These are phyloP conservation scores for Ceratocystis alfenasii DNA, from an alignment of 2,329 filamentous ascomycete species.

Conservation along the genomic window DNA sequence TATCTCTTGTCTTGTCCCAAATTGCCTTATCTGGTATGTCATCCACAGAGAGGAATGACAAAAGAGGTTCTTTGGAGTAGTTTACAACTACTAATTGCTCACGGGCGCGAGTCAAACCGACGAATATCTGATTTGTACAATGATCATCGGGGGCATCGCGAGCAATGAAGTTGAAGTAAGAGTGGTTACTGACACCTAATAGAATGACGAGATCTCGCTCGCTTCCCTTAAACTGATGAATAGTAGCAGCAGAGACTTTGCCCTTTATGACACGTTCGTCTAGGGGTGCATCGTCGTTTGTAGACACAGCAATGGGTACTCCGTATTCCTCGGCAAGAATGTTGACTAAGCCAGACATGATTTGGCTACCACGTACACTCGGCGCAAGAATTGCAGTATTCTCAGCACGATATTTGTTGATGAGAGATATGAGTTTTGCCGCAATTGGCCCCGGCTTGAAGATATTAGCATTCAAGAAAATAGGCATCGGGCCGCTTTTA, in stretches of 20 bases:
- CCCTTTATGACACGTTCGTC: slow-evolving; percentile 26
- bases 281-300: slow-evolving; percentile 25
- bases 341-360: slow-evolving; percentile 5
- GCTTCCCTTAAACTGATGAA: slow-evolving; percentile 30
- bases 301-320: slow-evolving; percentile 25
- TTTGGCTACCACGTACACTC: background rate
- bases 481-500: slow-evolving; percentile 27
- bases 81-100: slow-evolving; percentile 28
- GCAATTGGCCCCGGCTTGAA: slow-evolving; percentile 22
- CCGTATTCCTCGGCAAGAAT: slow-evolving; percentile 13
- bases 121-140: slow-evolving; percentile 28
- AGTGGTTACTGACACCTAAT: slow-evolving; percentile 25
- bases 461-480: slow-evolving; percentile 25
- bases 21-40: slow-evolving; percentile 9
- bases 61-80: slow-evolving; percentile 20
- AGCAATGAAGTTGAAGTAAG: slow-evolving; percentile 25
- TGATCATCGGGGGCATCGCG: slow-evolving; percentile 27
- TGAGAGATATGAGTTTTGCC: slow-evolving; percentile 23
- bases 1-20: slow-evolving; percentile 15
- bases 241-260: slow-evolving; percentile 28
- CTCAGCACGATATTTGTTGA: slow-evolving; percentile 24
- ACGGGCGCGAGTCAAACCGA: slow-evolving; percentile 27
- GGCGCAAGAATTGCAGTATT: slow-evolving; percentile 20
- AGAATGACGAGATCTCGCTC: slow-evolving; percentile 28
- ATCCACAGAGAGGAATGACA: slow-evolving; percentile 25